Percentiles rank a stretch among this genome's conserved stretches.
Conservation (phyloP, 805 yeast genomes). For the Monosporozyma solicola region DNA sequence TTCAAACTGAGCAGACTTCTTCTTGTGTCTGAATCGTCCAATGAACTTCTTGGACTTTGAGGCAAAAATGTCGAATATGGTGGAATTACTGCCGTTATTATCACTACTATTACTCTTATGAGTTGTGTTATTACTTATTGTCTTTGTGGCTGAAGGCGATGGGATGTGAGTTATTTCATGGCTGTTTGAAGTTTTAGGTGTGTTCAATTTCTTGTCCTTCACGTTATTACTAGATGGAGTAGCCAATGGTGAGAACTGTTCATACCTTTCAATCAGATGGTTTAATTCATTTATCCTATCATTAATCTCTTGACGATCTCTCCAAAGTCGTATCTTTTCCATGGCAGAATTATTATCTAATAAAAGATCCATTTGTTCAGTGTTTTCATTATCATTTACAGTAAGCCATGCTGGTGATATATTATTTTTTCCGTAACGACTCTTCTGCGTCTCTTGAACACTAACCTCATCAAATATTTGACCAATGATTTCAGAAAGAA, state of each 20-base stretch:
- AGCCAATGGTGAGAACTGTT: slow-evolving; percentile 3
- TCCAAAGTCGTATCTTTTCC: slow-evolving; percentile 1
- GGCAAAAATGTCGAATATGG: neutral
- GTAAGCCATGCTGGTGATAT: neutral
- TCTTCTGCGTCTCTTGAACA: neutral
- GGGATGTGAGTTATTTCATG: neutral
- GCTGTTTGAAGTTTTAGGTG: neutral
- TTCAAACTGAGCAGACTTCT: slow-evolving; percentile 4
- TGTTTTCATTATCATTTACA: neutral
- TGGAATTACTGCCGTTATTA: neutral
- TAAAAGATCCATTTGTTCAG: neutral
- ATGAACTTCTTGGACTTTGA: slow-evolving; percentile 3
- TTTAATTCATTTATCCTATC: slow-evolving; percentile 8
- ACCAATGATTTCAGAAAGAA: slow-evolving; percentile 1
- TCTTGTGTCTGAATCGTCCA: slow-evolving; percentile 5
- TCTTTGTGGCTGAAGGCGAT: neutral
- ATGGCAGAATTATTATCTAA: neutral
- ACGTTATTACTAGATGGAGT: slow-evolving; percentile 3
- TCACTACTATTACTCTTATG: neutral
- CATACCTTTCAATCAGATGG: slow-evolving; percentile 4
- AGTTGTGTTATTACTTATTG: neutral
- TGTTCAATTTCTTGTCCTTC: neutral
- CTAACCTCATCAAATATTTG: slow-evolving; percentile 2
- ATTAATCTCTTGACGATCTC: slow-evolving; percentile 6
- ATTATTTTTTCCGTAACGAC: neutral